Percentiles rank a stretch among this genome's conserved stretches.
These are phyloP conservation scores for Rhododendron griersonianum DNA, from an alignment of 148 eudicot species.

Conservation along the genomic window DNA sequence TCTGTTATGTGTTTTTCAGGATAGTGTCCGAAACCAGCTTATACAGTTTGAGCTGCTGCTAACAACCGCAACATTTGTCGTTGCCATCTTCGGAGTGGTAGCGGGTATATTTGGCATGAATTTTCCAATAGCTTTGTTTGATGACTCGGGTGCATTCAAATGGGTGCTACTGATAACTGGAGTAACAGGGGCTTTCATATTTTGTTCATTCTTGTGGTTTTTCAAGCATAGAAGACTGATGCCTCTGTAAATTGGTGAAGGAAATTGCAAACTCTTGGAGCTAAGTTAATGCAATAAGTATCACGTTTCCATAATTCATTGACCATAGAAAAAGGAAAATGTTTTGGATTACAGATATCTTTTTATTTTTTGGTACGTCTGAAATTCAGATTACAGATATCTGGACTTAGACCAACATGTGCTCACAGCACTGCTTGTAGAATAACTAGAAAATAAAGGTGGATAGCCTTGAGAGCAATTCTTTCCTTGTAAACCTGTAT, in stretches of 20 bases:
- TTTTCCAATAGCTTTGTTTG: conserved; percentile 62
- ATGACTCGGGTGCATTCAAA: conserved; percentile 60
- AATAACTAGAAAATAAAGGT: background rate
- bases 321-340: background rate
- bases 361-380: no score
- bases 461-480: conserved; percentile 4
- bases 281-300: background rate
- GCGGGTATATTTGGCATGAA: conserved; percentile 98
- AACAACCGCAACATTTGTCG: conserved; percentile 92
- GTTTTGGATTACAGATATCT: background rate
- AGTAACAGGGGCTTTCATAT: conserved; percentile 52
- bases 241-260: conserved; percentile 60
- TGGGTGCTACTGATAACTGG: conserved; percentile 84
- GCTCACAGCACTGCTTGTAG: background rate
- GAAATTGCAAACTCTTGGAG: background rate
- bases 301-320: conserved; percentile 1
- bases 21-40: conserved; percentile 94
- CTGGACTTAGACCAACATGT: background rate
- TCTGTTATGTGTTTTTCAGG: conserved; percentile 43
- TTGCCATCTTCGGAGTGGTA: conserved; percentile 91
- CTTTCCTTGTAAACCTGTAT: background rate
- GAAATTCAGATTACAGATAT: background rate
- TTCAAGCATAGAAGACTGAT: conserved; percentile 78
- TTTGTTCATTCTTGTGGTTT: conserved; percentile 71
- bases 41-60: conserved; percentile 89